These are phyloP conservation scores for Pseudogymnoascus sp. DNA, from an alignment of 2,329 filamentous ascomycete genomes.

Conservation along the genomic window DNA sequence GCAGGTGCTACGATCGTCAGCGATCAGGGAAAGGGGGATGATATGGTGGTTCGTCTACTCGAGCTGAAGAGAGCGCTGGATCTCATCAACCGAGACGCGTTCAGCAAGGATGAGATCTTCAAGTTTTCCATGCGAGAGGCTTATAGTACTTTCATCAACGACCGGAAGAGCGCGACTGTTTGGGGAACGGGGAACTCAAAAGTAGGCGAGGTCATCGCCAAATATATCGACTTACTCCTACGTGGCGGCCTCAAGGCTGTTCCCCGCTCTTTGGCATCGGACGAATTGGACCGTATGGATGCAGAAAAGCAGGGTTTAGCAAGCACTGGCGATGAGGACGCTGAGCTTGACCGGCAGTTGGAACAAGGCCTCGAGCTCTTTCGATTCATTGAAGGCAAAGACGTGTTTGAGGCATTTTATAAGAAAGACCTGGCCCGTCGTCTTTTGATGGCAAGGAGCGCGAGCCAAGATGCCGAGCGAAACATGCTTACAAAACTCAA, in stretches of 20 bases:
- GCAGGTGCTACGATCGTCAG: conserved; percentile 72
- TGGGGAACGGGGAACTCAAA: conserved; percentile 83
- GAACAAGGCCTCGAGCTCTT: conserved; percentile 92
- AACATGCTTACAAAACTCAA: conserved; percentile 65
- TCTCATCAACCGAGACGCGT: conserved; percentile 65
- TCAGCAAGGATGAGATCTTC: conserved; percentile 68
- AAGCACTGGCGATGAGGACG: conserved; percentile 75
- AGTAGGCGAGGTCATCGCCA: conserved; percentile 97
- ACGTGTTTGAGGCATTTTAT: conserved; percentile 98
- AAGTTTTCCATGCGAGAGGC: conserved; percentile 72
- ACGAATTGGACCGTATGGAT: conserved; percentile 46
- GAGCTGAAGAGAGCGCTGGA: conserved; percentile 75
- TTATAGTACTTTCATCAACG: conserved; percentile 89
- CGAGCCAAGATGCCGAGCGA: conserved; percentile 60
- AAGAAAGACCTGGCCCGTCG: conserved; percentile 91
- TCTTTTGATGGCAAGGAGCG: conserved; percentile 83
- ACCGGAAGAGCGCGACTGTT: conserved; percentile 59
- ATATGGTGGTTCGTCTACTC: conserved; percentile 80
- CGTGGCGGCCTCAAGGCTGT: conserved; percentile 80
- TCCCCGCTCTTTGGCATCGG: conserved; percentile 58
- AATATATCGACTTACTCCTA: conserved; percentile 85
- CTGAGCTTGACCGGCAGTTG: conserved; percentile 82
- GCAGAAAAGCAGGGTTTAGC: conserved; percentile 55
- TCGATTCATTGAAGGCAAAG: conserved; percentile 93
- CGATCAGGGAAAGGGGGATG: conserved; percentile 66